phyloP scores from a whole-genome alignment of 495 filamentous ascomycete genomes.

The Glarea lozoyensis region DNA sequence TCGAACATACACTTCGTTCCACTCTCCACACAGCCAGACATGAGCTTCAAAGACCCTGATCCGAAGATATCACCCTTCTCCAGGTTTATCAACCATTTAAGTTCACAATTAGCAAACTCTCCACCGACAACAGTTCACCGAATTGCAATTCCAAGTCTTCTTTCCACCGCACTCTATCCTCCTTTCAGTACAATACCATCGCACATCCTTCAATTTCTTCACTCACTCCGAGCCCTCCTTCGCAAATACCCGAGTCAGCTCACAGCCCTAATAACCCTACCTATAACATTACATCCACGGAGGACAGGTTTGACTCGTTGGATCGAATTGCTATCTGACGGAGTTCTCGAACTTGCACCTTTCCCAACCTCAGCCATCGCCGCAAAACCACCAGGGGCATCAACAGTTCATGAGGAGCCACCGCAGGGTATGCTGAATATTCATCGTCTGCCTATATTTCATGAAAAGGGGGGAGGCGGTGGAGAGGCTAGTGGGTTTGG shows the following conservation, averaged over 20 bases:
- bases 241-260: slow-evolving; percentile 54
- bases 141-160: slow-evolving; percentile 70
- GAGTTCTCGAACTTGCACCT: slow-evolving; percentile 80
- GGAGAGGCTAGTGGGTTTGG: slow-evolving; percentile 57
- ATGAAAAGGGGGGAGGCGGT: slow-evolving; percentile 78
- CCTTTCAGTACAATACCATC: slow-evolving; percentile 55
- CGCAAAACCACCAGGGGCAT: slow-evolving; percentile 36
- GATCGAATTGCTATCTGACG: slow-evolving; percentile 79
- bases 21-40: slow-evolving; percentile 25
- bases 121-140: slow-evolving; percentile 62
- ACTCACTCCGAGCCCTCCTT: slow-evolving; percentile 66
- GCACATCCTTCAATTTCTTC: slow-evolving; percentile 74
- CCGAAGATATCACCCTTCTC: slow-evolving; percentile 47
- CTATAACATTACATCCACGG: slow-evolving; percentile 74
- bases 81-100: slow-evolving; percentile 52
- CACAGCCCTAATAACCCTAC: slow-evolving; percentile 69
- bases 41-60: slow-evolving; percentile 13
- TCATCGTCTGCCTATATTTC: slow-evolving; percentile 72
- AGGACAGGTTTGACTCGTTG: slow-evolving; percentile 71
- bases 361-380: slow-evolving; percentile 44
- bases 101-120: slow-evolving; percentile 45
- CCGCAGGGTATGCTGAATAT: slow-evolving; percentile 80
- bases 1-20: slow-evolving; percentile 50
- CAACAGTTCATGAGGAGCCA: slow-evolving; percentile 49
- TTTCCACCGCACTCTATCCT: slow-evolving; percentile 77